These are phyloP conservation scores for Clavariopsis aquatica DNA, from an alignment of 495 filamentous ascomycete genomes.

Conservation along the genomic window DNA sequence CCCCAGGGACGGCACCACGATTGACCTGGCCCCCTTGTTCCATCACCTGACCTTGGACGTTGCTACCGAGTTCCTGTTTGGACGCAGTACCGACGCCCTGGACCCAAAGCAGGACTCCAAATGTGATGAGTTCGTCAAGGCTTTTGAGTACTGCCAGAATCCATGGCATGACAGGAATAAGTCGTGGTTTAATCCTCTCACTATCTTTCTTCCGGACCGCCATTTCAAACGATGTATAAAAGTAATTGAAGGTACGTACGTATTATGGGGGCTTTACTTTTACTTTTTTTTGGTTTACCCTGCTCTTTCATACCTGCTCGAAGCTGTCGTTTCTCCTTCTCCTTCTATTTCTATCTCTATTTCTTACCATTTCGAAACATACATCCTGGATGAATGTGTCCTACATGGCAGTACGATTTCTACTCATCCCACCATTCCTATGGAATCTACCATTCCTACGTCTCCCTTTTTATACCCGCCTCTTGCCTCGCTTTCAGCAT, in stretches of 20 bases:
- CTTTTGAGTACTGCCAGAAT: constrained; percentile 34
- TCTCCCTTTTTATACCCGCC: too few species aligned
- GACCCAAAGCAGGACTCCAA: constrained; percentile 30
- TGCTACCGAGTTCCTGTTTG: constrained; percentile 73
- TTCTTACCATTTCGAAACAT: too few species aligned
- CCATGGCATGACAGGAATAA: constrained; percentile 30
- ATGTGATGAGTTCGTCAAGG: constrained; percentile 32
- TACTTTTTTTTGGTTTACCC: background rate
- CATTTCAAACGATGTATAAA: constrained; percentile 41
- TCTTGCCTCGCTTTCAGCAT: too few species aligned
- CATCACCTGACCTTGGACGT: constrained; percentile 65
- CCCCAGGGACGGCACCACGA: constrained; percentile 51
- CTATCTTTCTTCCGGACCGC: constrained; percentile 4
- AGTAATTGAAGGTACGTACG: constrained; percentile 26
- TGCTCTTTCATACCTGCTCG: too few species aligned
- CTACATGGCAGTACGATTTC: too few species aligned
- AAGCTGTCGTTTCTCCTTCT: too few species aligned
- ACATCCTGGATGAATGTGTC: too few species aligned
- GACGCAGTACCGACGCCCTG: constrained; percentile 53
- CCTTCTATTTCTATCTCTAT: too few species aligned
- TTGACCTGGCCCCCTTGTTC: constrained; percentile 67
- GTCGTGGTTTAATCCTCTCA: constrained; percentile 2
- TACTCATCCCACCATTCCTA: too few species aligned
- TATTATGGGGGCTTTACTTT: background rate
- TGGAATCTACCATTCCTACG: too few species aligned